phyloP scores from a whole-genome alignment of 768 basidiomycete species.

The Albatrellus ellisii region DNA sequence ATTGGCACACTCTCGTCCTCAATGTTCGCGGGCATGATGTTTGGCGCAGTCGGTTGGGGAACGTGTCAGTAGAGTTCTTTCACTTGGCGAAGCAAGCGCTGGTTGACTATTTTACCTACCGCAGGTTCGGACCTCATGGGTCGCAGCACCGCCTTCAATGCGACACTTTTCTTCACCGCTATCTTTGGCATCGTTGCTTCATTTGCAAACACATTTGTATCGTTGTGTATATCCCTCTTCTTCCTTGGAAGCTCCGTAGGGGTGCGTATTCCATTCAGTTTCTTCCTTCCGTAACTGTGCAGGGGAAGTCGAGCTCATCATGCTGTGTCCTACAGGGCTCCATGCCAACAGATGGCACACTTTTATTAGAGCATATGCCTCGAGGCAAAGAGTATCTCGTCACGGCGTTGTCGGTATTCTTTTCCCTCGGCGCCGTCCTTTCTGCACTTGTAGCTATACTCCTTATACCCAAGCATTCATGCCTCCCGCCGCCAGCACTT shows the following conservation, averaged over 20 bases:
- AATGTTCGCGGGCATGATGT: conserved; percentile 97
- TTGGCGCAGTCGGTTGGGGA: conserved; percentile 88
- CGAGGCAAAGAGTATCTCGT: conserved; percentile 86
- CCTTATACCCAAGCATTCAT: conserved; percentile 68
- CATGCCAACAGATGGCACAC: conserved; percentile 95
- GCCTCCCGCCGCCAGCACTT: conserved; percentile 28
- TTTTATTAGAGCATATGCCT: conserved; percentile 87
- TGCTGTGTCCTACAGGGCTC: conserved; percentile 44
- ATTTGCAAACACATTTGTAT: conserved; percentile 51
- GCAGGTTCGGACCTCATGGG: conserved; percentile 80
- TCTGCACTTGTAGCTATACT: conserved; percentile 69
- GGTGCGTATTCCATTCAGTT: conserved; percentile 26
- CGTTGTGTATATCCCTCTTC: conserved; percentile 70
- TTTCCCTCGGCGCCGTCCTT: conserved; percentile 84
- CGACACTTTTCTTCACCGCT: conserved; percentile 82
- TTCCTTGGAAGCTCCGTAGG: conserved; percentile 89
- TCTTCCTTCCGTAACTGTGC: neutral
- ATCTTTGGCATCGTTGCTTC: conserved; percentile 78
- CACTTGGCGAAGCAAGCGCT: neutral
- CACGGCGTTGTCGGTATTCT: conserved; percentile 89
- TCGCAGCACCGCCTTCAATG: conserved; percentile 82
- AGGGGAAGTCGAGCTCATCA: conserved; percentile 2
- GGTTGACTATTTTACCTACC: neutral
- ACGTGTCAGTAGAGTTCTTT: conserved; percentile 39
- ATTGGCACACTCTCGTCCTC: conserved; percentile 79